Evolutionary conservation across 2,329 filamentous ascomycete genomes (phyloP), one percentile per base, ranked within the genome.

Genomic region (Geosmithia putterillii): DNA sequence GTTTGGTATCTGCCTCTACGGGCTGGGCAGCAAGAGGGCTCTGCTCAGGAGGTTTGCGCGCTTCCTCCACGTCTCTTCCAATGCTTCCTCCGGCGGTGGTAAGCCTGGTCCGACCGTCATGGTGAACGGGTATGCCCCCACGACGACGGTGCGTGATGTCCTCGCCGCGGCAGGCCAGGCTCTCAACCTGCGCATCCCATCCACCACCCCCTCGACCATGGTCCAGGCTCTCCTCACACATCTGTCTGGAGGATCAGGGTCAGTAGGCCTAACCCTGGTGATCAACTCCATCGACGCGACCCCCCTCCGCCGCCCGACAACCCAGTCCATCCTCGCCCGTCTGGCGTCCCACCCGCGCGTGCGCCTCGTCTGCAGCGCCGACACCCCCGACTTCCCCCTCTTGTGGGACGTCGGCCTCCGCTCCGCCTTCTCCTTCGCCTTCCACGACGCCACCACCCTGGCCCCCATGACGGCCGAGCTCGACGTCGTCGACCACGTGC

Each of bases 381-480:
- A 96, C 62, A 88, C 86, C 8, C 87, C 89, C 7, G 86, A 85
- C 53, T 95, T 95, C 55, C 69, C 86, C 1, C 65, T 95, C 1
- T 73, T 96, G 42, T 98, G 90, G 89, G 88, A 95, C 62, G 81
- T 86, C 43, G 81, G 81, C 44, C 71, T 89, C n/a, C 82, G 85
- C 40, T 82, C 86, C 15, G 77, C 84, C 22, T 86, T 89, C 62
- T 84, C 85, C 58, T 89, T 95, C 52, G 68, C 87, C 22, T 95
- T 94, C 62, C 92, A 98, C 65, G 89, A 98, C 64, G 83, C 83
- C 54, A 96, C 92, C 1, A 96, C 92, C 0, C 95, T 95, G 56
- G 71, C 76, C 1, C 73, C 86, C 1, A 86, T 85, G 52, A 69
- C 73, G 5, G 59, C 74, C 3, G 88, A 95, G 58, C 66, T 87